Evolutionary conservation across 306 rosid species (phyloP).

Genomic region (Begonia masoniana): DNA sequence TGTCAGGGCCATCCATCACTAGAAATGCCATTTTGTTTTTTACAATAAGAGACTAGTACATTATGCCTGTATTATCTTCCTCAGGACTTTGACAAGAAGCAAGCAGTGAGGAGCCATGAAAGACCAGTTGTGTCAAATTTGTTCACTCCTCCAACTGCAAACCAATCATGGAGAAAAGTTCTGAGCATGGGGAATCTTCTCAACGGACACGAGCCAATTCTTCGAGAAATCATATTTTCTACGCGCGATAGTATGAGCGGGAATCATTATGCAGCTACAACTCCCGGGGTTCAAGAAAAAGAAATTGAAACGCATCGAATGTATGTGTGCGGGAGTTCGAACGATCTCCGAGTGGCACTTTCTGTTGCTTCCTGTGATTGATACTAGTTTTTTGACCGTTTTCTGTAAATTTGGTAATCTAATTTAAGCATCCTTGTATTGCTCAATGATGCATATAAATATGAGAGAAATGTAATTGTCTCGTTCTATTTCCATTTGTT

Average conservation of each 20-base stretch:
- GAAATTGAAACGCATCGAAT: slow-evolving; percentile 78
- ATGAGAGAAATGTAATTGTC: too few relatives aligned
- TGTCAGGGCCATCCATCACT: too few relatives aligned
- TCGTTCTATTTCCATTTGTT: too few relatives aligned
- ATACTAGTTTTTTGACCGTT: background rate
- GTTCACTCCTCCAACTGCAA: slow-evolving; percentile 77
- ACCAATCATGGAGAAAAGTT: slow-evolving; percentile 93
- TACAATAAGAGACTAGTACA: slow-evolving; percentile 9
- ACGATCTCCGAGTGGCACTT: slow-evolving; percentile 80
- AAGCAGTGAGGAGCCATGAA: slow-evolving; percentile 39
- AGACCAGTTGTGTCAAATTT: slow-evolving; percentile 58
- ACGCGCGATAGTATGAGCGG: slow-evolving; percentile 46
- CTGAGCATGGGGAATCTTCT: slow-evolving; percentile 98
- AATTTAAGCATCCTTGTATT: background rate
- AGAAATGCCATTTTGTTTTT: background rate
- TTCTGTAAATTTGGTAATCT: background rate
- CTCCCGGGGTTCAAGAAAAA: slow-evolving; percentile 28
- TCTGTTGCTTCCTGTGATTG: slow-evolving; percentile 89
- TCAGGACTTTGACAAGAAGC: slow-evolving; percentile 63
- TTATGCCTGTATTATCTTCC: slow-evolving; percentile 12
- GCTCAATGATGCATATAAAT: too few relatives aligned
- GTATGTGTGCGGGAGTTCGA: slow-evolving; percentile 81
- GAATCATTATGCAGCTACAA: slow-evolving; percentile 64
- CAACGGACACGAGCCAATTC: slow-evolving; percentile 84
- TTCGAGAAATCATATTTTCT: slow-evolving; percentile 75